phyloP scores from a whole-genome alignment of 1,284 basidiomycete species.

The Phaffia rhodozyma region DNA sequence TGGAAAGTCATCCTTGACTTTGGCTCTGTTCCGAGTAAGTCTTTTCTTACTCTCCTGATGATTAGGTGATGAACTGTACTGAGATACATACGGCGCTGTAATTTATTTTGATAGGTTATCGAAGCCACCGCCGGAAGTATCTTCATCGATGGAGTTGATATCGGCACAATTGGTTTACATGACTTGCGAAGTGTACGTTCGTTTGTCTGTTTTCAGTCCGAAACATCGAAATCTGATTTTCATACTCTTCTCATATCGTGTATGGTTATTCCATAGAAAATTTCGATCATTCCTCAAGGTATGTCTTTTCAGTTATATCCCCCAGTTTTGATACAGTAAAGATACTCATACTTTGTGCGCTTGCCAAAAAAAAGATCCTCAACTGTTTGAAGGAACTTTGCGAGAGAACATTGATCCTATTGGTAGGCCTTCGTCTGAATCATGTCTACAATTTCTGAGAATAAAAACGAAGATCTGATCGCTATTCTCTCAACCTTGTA shows the following conservation, averaged over 20 bases:
- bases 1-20: conserved; percentile 72
- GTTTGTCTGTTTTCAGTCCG: conserved; percentile 67
- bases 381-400: conserved; percentile 75
- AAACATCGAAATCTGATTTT: conserved; percentile 37
- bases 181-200: conserved; percentile 40
- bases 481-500: too few species aligned
- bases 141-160: conserved; percentile 69
- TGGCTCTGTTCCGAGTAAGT: conserved; percentile 34
- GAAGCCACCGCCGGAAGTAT: conserved; percentile 71
- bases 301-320: not conserved
- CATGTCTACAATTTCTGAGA: conserved; percentile 16
- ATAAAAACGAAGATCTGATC: conserved; percentile 26
- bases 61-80: conserved; percentile 3
- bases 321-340: not conserved
- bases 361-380: conserved; percentile 37
- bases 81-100: conserved; percentile 46
- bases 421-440: conserved; percentile 28
- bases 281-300: conserved; percentile 18
- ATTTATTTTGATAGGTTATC: conserved; percentile 57
- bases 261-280: not conserved
- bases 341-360: not conserved
- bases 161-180: conserved; percentile 67
- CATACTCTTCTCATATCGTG: too few species aligned
- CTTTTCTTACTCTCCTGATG: not conserved
- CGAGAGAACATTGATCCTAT: conserved; percentile 75